phyloP scores from a whole-genome alignment of 169 alveolate species.

The Plasmodium coatneyi region DNA sequence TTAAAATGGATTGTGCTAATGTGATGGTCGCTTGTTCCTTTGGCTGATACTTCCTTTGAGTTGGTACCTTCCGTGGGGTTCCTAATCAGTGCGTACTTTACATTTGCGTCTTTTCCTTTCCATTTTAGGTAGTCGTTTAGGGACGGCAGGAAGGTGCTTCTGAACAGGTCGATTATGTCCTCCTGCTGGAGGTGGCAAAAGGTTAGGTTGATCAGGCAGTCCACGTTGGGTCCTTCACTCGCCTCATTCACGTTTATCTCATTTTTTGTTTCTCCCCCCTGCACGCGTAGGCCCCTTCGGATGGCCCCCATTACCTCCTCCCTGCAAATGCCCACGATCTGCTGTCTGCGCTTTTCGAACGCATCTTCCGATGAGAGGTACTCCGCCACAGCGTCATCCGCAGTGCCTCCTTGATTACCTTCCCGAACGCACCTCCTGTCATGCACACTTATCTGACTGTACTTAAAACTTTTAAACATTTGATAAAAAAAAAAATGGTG shows the following conservation, averaged over 20 bases:
- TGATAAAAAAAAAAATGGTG: conserved; percentile 39
- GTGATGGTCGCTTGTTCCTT: neutral
- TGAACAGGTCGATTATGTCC: conserved; percentile 30
- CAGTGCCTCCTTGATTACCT: neutral
- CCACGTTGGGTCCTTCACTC: neutral
- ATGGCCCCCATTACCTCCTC: neutral
- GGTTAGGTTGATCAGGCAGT: conserved; percentile 25
- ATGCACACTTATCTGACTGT: conserved; percentile 23
- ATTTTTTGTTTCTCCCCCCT: neutral
- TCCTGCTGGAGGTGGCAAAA: conserved; percentile 18
- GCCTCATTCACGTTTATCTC: neutral
- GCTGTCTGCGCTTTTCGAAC: conserved; percentile 27
- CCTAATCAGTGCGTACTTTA: neutral
- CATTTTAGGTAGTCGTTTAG: conserved; percentile 31
- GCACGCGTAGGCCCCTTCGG: neutral
- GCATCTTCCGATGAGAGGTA: conserved; percentile 33
- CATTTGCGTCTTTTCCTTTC: neutral
- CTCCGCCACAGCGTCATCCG: neutral
- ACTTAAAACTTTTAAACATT: conserved; percentile 14
- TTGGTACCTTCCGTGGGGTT: neutral
- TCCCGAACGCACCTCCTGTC: conserved; percentile 13
- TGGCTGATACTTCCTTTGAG: neutral
- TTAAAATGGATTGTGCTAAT: neutral
- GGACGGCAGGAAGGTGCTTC: conserved; percentile 23
- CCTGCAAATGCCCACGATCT: conserved; percentile 9